Percentiles rank a stretch among this genome's conserved stretches.
Conservation (phyloP, 140 eudicot genomes). For the Flaveria floridana region DNA sequence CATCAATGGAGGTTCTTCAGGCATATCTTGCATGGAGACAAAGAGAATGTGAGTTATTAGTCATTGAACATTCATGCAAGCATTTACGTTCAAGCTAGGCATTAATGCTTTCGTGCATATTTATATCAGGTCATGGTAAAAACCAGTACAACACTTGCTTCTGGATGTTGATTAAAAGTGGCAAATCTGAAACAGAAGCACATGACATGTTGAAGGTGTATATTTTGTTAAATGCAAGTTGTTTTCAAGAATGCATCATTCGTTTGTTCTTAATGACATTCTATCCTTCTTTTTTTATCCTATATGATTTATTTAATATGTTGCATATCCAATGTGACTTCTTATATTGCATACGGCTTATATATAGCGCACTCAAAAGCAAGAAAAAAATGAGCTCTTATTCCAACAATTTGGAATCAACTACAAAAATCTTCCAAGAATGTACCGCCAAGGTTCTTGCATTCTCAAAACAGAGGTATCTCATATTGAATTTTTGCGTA, state of each 20-base stretch:
- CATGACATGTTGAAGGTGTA: conserved; percentile 59
- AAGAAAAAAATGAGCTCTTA: conserved; percentile 70
- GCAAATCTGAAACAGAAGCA: conserved; percentile 68
- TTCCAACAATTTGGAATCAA: conserved; percentile 64
- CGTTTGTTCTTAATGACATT: not conserved
- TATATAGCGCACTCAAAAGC: conserved; percentile 66
- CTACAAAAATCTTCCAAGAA: conserved; percentile 60
- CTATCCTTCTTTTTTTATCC: not conserved
- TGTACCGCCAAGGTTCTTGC: conserved; percentile 91
- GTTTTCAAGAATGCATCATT: not conserved
- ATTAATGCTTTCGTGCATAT: conserved; percentile 1
- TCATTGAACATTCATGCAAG: not conserved
- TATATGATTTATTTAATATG: not conserved
- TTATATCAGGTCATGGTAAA: conserved; percentile 57
- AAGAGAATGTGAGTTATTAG: conserved; percentile 58
- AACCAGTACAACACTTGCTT: conserved; percentile 72
- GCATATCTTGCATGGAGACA: conserved; percentile 87
- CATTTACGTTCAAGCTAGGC: not conserved
- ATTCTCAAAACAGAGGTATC: conserved; percentile 60
- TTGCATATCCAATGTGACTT: conserved; percentile 7
- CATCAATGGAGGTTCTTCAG: conserved; percentile 82
- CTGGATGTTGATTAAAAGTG: conserved; percentile 63
- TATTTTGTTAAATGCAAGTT: conserved; percentile 1
- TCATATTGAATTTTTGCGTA: not conserved
- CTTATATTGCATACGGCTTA: conserved; percentile 8